These are phyloP conservation scores for Trametes cubensis DNA, from an alignment of 768 basidiomycete species.

Conservation along the genomic window DNA sequence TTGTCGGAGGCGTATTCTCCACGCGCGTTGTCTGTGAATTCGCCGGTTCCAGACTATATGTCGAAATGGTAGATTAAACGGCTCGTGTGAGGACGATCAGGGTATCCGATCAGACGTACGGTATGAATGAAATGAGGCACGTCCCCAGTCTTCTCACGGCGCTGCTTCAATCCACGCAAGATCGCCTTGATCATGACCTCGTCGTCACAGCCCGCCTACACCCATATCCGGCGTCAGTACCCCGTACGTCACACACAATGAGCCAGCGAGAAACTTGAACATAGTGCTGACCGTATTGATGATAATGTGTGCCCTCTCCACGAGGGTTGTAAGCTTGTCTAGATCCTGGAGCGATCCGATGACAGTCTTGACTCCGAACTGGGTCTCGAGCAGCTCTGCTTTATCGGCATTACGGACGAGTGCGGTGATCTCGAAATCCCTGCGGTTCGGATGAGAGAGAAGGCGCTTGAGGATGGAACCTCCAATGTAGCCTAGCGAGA, in stretches of 20 bases:
- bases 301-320: conserved; percentile 45
- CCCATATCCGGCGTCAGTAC: too few relatives aligned
- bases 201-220: conserved; percentile 51
- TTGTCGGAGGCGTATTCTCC: conserved; percentile 40
- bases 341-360: conserved; percentile 35
- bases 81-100: too few relatives aligned
- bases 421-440: conserved; percentile 45
- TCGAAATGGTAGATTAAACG: background rate
- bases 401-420: conserved; percentile 49
- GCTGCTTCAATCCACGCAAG: conserved; percentile 54
- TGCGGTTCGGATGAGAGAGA: conserved; percentile 44
- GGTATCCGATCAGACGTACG: conserved; percentile 39
- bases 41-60: conserved; percentile 30
- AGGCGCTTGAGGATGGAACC: conserved; percentile 53
- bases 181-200: conserved; percentile 46
- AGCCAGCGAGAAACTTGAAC: too few relatives aligned
- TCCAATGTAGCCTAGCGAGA: conserved; percentile 53
- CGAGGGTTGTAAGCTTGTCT: conserved; percentile 38
- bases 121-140: conserved; percentile 61
- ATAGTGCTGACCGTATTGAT: conserved; percentile 11
- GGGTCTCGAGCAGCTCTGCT: conserved; percentile 21
- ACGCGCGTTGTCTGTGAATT: conserved; percentile 44
- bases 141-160: conserved; percentile 45
- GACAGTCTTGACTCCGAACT: conserved; percentile 23
- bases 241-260: too few relatives aligned